Conservation (phyloP, 108 stramenopile genomes). For the Aureococcus anophagefferens region DNA sequence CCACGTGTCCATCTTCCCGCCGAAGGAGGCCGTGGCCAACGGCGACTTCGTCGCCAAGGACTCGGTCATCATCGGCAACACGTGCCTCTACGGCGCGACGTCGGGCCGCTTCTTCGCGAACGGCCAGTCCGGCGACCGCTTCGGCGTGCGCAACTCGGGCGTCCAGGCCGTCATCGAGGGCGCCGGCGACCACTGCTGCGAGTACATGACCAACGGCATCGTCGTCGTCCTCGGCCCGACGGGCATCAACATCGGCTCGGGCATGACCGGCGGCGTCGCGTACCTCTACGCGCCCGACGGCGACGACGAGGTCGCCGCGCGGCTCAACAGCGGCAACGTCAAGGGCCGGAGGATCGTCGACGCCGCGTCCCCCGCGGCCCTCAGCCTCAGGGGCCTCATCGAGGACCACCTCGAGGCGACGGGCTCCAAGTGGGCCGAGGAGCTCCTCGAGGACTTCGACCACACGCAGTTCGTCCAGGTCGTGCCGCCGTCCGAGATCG, state of each 20-base stretch:
- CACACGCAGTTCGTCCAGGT: too few species aligned
- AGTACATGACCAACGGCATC: conserved; percentile 94
- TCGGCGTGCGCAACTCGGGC: conserved; percentile 88
- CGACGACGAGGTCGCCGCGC: conserved; percentile 49
- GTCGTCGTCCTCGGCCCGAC: conserved; percentile 79
- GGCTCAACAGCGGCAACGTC: conserved; percentile 83
- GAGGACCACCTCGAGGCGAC: conserved; percentile 79
- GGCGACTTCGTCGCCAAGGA: conserved; percentile 65
- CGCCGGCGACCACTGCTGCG: conserved; percentile 88
- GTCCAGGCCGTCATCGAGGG: conserved; percentile 92
- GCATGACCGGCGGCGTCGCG: conserved; percentile 87
- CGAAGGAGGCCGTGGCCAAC: conserved; percentile 45
- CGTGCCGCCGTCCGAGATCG: too few species aligned
- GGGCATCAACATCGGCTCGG: conserved; percentile 88
- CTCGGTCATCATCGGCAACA: conserved; percentile 87
- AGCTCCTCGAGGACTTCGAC: conserved; percentile 63
- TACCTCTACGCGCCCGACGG: conserved; percentile 57
- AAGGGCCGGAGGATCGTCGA: conserved; percentile 57
- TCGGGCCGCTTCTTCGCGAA: conserved; percentile 86
- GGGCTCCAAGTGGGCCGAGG: conserved; percentile 68
- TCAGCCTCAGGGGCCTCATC: conserved; percentile 65
- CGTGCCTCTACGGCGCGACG: conserved; percentile 90
- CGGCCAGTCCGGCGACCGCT: conserved; percentile 87
- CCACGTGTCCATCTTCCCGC: conserved; percentile 76
- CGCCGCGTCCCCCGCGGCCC: conserved; percentile 53